Evolutionary conservation across 106 monocot species (phyloP).

Genomic region (Xerophyta viscosa): DNA sequence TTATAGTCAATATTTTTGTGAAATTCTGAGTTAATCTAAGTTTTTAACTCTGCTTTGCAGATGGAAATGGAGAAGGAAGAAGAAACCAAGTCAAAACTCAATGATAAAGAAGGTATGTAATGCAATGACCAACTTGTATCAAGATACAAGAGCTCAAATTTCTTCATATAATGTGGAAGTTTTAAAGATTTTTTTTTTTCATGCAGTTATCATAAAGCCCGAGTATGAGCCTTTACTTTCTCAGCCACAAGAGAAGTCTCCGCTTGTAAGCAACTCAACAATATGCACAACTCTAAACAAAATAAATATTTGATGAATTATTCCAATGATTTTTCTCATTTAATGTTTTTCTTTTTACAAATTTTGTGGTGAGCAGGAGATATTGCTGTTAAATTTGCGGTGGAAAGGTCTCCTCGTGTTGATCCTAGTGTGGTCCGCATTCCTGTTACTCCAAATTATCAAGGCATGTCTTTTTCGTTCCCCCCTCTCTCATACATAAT

Average conservation of each 20-base stretch:
- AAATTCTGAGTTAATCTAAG: no score
- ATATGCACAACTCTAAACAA: background rate
- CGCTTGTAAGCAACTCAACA: constrained; percentile 25
- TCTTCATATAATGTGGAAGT: background rate
- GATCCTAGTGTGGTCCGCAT: constrained; percentile 64
- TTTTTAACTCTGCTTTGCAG: constrained; percentile 18
- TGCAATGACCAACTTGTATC: background rate
- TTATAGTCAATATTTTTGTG: no score
- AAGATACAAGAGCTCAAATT: background rate
- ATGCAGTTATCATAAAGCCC: constrained; percentile 22
- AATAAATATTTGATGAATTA: background rate
- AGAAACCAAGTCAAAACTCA: constrained; percentile 9
- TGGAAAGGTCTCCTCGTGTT: constrained; percentile 67
- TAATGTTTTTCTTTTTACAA: background rate
- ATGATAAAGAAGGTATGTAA: constrained; percentile 17
- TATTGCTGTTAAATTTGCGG: constrained; percentile 59
- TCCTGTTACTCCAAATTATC: constrained; percentile 73
- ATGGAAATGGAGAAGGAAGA: constrained; percentile 39
- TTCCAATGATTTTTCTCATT: background rate
- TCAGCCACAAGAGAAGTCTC: constrained; percentile 30
- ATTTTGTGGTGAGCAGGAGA: constrained; percentile 31
- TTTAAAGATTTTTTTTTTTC: background rate
- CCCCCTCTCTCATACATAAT: background rate
- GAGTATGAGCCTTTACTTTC: constrained; percentile 49
- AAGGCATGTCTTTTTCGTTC: constrained; percentile 37